phyloP scores from a whole-genome alignment of 805 yeast genomes.

The Starmerella potacharoeniae region DNA sequence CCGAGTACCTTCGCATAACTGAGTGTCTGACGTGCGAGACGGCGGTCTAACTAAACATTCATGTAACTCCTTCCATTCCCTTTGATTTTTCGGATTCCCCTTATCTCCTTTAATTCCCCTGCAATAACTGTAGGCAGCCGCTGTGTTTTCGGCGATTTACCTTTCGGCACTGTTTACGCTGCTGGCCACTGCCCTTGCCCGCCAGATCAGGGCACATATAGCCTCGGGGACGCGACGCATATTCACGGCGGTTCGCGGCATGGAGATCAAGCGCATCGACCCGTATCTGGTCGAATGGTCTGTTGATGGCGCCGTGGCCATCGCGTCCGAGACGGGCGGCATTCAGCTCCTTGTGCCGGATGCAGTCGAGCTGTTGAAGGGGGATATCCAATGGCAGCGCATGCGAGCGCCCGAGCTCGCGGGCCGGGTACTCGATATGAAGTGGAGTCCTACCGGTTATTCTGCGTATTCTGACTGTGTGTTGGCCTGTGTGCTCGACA shows the following conservation, averaged over 20 bases:
- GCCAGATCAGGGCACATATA: not conserved
- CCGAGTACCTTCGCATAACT: too few species aligned
- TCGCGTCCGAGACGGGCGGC: constrained; percentile 13
- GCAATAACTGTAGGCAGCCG: too few species aligned
- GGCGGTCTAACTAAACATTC: too few species aligned
- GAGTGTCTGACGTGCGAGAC: too few species aligned
- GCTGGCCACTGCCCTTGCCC: not conserved
- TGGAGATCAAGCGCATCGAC: constrained; percentile 17
- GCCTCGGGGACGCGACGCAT: not conserved
- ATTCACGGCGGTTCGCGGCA: not conserved
- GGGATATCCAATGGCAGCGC: constrained; percentile 7
- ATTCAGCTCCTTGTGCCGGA: constrained; percentile 7
- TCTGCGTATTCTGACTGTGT: not conserved
- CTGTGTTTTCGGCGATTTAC: too few species aligned
- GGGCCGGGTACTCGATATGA: constrained; percentile 11
- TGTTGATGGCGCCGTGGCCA: constrained; percentile 12
- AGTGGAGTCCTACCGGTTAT: constrained; percentile 9
- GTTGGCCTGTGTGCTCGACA: constrained; percentile 7
- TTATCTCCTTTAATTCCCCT: too few species aligned
- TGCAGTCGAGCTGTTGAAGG: constrained; percentile 1
- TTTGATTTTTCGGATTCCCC: too few species aligned
- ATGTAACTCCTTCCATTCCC: too few species aligned
- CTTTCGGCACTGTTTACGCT: not conserved
- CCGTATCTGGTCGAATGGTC: constrained; percentile 16
- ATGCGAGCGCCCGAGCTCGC: constrained; percentile 1